These are phyloP conservation scores for Arabidopsis suecica DNA, from an alignment of 345 rosid species.

Conservation along the genomic window DNA sequence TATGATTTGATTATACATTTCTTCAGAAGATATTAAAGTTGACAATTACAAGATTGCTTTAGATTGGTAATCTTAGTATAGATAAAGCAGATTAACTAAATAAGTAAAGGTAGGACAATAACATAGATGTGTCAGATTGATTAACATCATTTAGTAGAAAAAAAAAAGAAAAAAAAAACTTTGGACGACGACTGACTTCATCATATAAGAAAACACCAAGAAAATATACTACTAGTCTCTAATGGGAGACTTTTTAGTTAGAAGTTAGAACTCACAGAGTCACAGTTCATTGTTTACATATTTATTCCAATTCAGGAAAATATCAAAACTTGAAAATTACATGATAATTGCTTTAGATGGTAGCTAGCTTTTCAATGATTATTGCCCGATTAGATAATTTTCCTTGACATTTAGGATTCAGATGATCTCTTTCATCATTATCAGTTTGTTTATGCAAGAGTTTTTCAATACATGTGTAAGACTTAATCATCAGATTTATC, in stretches of 20 bases:
- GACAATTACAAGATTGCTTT: neutral
- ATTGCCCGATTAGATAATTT: neutral
- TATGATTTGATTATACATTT: no score
- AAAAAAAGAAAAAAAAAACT: no score
- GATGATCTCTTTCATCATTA: neutral
- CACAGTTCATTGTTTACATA: no score
- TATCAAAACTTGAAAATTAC: no score
- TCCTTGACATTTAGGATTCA: neutral
- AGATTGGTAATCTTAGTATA: neutral
- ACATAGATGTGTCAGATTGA: conserved; percentile 1
- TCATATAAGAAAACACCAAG: no score
- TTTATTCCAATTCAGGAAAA: no score
- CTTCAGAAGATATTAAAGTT: neutral
- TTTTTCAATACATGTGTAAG: neutral
- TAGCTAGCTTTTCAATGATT: neutral
- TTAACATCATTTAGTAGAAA: neutral
- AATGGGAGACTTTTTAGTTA: no score
- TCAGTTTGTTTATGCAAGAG: neutral
- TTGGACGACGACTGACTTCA: no score
- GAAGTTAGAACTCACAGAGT: no score
- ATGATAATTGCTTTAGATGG: no score
- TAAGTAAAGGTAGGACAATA: conserved; percentile 14
- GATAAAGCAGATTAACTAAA: neutral
- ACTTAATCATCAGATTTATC: neutral
- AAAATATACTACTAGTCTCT: no score